Evolutionary conservation across 163 green algal genomes (phyloP), one percentile per base, ranked within the genome.

Genomic region (Prototheca wickerhamii): DNA sequence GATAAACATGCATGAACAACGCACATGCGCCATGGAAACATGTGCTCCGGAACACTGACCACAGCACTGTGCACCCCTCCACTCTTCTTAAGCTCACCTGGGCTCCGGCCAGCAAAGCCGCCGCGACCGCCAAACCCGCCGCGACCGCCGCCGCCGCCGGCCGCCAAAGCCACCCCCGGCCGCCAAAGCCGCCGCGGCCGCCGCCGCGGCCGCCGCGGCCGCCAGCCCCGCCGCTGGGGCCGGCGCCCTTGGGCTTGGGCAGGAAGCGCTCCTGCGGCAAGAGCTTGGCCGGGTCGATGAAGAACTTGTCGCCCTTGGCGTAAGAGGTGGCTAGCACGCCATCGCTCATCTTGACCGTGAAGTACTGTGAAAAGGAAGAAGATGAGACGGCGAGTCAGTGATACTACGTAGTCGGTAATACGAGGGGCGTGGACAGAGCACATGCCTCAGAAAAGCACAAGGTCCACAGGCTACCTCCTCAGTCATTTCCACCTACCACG

Each of bases 281-380:
- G 61, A 98, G 85, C 82, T 97, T 97, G 33, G 81, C 75, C 3
- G 93, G 91, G 78, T 96, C 86, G 54, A 98, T 98, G 86, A 84
- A 97, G 67, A 99, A 99, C 71, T 97, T 97, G 74, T 98, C 87
- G 15, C 92, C 93, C 18, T 73, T 64, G 12, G 60, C 70, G 75
- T 98, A 99, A 0, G 86, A 96, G 2, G 87, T 92, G 5, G 93
- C 93, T 28, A 96, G 69, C 2, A 99, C 68, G 28, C 93, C 93
- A 28, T 97, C 88, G n/a, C 81, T 76, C 88, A 97, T 96, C 77
- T 99, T 99, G n/a, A 99, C 83, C 0, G 91, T 97, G 77, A 98
- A 98, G 60, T 77, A 88, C 82, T 91, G 77, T 56, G 34, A 18
- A 25, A 18, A 12, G 44, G 17, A 25, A 75, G n/a, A 42, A 26